These are phyloP conservation scores for Talaromyces sp. DNA, from an alignment of 2,329 filamentous ascomycete species.

Conservation along the genomic window DNA sequence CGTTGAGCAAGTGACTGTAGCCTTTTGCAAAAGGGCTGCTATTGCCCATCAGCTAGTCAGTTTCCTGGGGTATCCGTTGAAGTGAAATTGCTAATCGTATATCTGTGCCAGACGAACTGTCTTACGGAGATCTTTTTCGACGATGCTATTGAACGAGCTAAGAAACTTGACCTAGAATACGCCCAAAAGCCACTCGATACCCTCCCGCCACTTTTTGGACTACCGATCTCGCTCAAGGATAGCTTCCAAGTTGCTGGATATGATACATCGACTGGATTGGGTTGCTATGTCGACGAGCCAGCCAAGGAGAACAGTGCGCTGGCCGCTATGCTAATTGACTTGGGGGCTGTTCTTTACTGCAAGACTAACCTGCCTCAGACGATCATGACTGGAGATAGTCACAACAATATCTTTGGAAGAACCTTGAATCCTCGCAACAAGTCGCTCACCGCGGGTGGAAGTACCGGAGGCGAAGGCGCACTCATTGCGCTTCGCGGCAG, in stretches of 20 bases:
- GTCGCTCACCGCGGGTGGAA: conserved; percentile 30
- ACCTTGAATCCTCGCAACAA: conserved; percentile 32
- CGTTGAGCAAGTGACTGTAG: conserved; percentile 36
- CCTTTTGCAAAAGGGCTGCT: conserved; percentile 39
- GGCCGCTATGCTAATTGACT: conserved; percentile 11
- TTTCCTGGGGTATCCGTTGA: neutral
- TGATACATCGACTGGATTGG: conserved; percentile 54
- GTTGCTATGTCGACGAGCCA: conserved; percentile 12
- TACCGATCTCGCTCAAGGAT: conserved; percentile 42
- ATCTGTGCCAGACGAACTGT: conserved; percentile 24
- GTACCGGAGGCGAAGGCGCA: conserved; percentile 38
- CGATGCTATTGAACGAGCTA: conserved; percentile 38
- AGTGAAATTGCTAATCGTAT: neutral
- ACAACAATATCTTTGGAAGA: conserved; percentile 35
- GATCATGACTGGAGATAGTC: conserved; percentile 55
- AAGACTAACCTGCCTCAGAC: conserved; percentile 61
- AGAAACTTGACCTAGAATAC: conserved; percentile 16
- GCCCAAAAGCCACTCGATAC: neutral
- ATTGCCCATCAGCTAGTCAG: conserved; percentile 28
- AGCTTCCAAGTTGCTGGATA: conserved; percentile 41
- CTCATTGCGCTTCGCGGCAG: conserved; percentile 36
- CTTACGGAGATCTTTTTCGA: conserved; percentile 42
- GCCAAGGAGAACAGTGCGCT: conserved; percentile 24
- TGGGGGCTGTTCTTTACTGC: conserved; percentile 55
- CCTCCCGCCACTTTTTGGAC: conserved; percentile 37